Conservation (phyloP, 2,329 filamentous ascomycete genomes). For the Mariannaea sp. region DNA sequence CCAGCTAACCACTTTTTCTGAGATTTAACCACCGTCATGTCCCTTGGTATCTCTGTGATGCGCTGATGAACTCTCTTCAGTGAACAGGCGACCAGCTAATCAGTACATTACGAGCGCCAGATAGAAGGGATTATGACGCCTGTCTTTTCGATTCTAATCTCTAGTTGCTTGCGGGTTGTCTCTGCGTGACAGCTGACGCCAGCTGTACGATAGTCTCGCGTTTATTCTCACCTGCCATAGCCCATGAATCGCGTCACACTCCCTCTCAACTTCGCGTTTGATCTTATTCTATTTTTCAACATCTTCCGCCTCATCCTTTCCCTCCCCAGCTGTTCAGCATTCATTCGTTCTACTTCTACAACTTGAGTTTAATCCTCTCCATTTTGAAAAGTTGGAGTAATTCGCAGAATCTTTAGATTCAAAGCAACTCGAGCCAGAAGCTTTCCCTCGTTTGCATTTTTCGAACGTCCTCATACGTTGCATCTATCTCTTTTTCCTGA, state of each 20-base stretch:
- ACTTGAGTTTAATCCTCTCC: background rate
- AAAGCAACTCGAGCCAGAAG: background rate
- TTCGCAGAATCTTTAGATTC: background rate
- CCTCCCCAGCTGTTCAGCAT: slow-evolving; percentile 1
- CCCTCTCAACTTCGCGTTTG: slow-evolving; percentile 2
- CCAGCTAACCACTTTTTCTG: background rate
- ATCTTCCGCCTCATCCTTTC: slow-evolving; percentile 14
- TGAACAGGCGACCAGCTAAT: slow-evolving; percentile 2
- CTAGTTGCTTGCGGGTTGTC: slow-evolving; percentile 21
- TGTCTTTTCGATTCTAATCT: slow-evolving; percentile 14
- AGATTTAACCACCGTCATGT: background rate
- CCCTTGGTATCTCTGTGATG: too few relatives aligned
- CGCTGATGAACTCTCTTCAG: slow-evolving; percentile 4
- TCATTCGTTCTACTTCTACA: background rate
- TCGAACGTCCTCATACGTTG: background rate
- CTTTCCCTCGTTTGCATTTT: slow-evolving; percentile 1
- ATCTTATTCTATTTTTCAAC: background rate
- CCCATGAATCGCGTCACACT: slow-evolving; percentile 9
- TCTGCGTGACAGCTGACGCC: slow-evolving; percentile 30
- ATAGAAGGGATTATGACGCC: slow-evolving; percentile 21
- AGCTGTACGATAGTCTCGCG: slow-evolving; percentile 23
- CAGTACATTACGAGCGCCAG: background rate
- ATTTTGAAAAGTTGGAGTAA: background rate
- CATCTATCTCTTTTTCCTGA: background rate
- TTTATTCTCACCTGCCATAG: slow-evolving; percentile 19